Evolutionary conservation across 129 eudicot species (phyloP), one percentile per base, ranked within the genome.

Genomic region (Chrysanthemum makinoi): DNA sequence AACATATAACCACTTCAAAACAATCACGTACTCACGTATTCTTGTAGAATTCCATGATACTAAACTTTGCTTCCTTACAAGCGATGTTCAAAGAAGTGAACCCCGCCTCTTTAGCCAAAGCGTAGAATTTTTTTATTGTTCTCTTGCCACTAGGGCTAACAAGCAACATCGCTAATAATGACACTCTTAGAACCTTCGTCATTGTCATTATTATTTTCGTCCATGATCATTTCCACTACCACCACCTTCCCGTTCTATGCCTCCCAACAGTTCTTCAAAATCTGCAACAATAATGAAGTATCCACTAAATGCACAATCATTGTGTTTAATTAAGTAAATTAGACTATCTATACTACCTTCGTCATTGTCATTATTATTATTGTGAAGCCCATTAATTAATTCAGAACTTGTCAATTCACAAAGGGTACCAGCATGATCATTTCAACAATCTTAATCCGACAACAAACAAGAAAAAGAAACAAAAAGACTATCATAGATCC

Each of bases 131-230:
- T 53, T 61, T 72, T 24, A 62, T 16, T 0, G 84, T 75, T 39
- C 87, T n/a, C 49, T 75, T 83, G 15, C 84, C 87, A 48, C 80
- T 62, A 22, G 81, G 87, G 56, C 72, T 79, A 47, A 77, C 65
- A 39, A 76, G 72, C 74, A 76, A 22, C 84, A 75, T 72, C 17
- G 62, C 2, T 1, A 2, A 30, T 18, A 7, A 56, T 50, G 49
- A 67, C 62, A 7, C 10, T 65, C 12, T 63, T 71, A 56, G 58
- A 57, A 43, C 26, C 20, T 61, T 60, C 77, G 55, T 72, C 81
- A 3, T 8, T 44, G 13, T 9, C 17, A 43, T 22, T 9, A 2
- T 17, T 3, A 69, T 51, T 53, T 59, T 69, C 83, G 70, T 83
- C 80, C 26, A 83, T 54, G 8, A 75, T 68, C 63, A 33, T 22